A percentile compares a stretch with the other conserved stretches of the same genome.
phyloP scores from a whole-genome alignment of 352 stramenopile genomes.

The Phytopythium boreale region DNA sequence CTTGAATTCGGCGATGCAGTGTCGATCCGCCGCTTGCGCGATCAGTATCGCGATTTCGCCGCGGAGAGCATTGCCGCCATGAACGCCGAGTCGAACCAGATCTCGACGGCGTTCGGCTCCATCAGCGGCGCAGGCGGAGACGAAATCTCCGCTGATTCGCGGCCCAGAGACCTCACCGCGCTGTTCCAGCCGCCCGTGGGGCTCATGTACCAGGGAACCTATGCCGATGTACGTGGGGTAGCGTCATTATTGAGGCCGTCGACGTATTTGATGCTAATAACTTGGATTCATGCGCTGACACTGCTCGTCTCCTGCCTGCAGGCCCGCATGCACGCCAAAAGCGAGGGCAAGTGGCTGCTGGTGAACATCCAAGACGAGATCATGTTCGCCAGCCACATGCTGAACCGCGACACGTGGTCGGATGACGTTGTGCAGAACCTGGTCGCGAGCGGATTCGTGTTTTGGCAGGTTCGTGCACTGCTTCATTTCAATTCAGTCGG shows the following conservation, averaged over 20 bases:
- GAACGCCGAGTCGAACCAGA: conserved; percentile 33
- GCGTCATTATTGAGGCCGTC: background rate
- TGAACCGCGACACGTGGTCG: conserved; percentile 95
- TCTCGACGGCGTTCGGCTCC: conserved; percentile 47
- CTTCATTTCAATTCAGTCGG: background rate
- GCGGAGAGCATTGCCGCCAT: conserved; percentile 78
- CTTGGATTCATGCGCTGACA: background rate
- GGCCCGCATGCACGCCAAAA: conserved; percentile 77
- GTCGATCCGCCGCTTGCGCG: conserved; percentile 52
- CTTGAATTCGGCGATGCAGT: conserved; percentile 14
- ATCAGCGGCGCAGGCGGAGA: conserved; percentile 13
- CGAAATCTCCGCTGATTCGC: conserved; percentile 8
- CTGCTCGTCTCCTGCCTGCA: conserved; percentile 8
- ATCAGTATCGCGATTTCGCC: conserved; percentile 79
- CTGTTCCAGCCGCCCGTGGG: conserved; percentile 74
- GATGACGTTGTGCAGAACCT: conserved; percentile 95
- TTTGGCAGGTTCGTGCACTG: conserved; percentile 84
- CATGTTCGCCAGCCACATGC: conserved; percentile 93
- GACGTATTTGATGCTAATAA: background rate
- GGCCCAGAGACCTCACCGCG: conserved; percentile 48
- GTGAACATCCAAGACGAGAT: conserved; percentile 94
- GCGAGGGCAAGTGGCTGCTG: conserved; percentile 89
- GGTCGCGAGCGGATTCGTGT: conserved; percentile 92
- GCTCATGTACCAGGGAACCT: conserved; percentile 80
- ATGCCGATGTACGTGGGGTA: conserved; percentile 47